A percentile compares a stretch with the other conserved stretches of the same genome.
Conservation (phyloP, 2,329 filamentous ascomycete species). For the Paraphaeosphaeria sporulosa region DNA sequence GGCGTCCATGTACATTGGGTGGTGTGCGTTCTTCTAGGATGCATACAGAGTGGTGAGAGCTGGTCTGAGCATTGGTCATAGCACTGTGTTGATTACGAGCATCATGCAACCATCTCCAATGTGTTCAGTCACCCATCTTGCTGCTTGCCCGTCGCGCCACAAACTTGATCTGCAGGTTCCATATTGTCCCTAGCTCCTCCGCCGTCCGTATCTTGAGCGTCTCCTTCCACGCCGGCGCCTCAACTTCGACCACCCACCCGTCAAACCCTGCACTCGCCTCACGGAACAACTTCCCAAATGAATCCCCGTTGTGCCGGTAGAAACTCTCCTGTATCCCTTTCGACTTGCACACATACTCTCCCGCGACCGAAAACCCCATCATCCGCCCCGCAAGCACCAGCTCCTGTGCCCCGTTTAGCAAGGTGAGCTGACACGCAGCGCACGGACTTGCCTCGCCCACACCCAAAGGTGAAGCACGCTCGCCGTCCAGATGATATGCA, state of each 20-base stretch:
- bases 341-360: background rate
- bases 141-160: background rate
- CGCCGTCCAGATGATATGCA: background rate
- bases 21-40: slow-evolving; percentile 73
- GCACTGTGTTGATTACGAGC: background rate
- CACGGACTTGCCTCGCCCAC: background rate
- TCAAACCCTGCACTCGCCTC: background rate
- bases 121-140: background rate
- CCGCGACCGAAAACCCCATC: background rate
- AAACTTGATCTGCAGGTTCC: slow-evolving; percentile 1
- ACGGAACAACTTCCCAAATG: background rate
- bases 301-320: background rate
- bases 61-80: background rate
- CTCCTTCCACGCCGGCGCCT: background rate
- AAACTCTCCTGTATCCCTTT: background rate
- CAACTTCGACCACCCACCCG: background rate
- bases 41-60: background rate
- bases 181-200: background rate
- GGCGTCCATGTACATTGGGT: slow-evolving; percentile 96
- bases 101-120: background rate
- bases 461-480: slow-evolving; percentile 1
- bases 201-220: background rate
- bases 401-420: background rate
- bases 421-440: background rate
- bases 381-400: slow-evolving; percentile 1